Base-by-base conservation (phyloP, 1,139 yeast genomes). In the Candida tropicalis region DNA sequence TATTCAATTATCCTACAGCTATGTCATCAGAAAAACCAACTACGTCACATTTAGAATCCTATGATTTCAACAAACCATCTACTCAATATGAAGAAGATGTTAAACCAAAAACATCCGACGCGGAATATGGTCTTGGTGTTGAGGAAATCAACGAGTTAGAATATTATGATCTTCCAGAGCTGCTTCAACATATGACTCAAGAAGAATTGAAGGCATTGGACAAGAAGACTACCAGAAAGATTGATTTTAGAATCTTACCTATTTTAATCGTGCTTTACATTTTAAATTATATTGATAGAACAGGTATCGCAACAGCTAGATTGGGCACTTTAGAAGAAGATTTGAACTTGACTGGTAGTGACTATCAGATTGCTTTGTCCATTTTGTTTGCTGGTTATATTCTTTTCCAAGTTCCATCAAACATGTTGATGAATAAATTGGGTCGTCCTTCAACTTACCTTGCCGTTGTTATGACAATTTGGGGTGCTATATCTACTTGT, bases 311-410 rank as follows among this genome's bases (percentile, higher is more conserved):
- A 2, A 74, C 77, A 54, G 87, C 87, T 0, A 68, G 82, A 50
- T 68, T 81, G 22, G 84, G 80, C 44, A 84, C 84, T 5, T 58
- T 82, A 35, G 79, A 72, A 47, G 66, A 63, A 12, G 86, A 81
- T 48, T 59, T 81, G 43, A 64, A 69, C 2, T 65, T 82, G 43
- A 50, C 58, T 3, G 78, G 81, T 2, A 60, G 65, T 38, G 76
- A 81, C 54, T 81, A 77, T 57, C 80, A 80, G 56, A 76, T 81
- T 5, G 68, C 77, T 55, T 73, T 80, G 50, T 73, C 83, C 18
- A 72, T 82, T 44, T 67, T 82, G 40, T 82, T 79, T 51, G 82
- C 81, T 23, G 84, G 85, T 44, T 82, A 82, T 56, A 78, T 81
- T 49, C 60, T 77, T 40, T 73, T 80, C 70, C 83, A 82, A 59